Evolutionary conservation across 805 yeast species (phyloP).

Genomic region (Tetrapisispora pingtungensis): DNA sequence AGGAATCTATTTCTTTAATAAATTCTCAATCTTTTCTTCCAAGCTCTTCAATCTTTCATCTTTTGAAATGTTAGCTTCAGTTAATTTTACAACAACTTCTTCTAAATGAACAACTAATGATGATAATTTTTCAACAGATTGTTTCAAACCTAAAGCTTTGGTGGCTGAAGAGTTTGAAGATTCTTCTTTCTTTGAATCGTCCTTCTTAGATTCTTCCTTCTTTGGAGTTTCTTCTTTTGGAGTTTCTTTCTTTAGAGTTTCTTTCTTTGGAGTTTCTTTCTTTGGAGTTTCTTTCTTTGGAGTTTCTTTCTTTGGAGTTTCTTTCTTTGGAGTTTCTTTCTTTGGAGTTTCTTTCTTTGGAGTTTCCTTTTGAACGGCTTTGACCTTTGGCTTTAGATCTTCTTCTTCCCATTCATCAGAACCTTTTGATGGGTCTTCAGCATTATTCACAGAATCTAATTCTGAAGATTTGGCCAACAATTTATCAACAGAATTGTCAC

Average conservation of each 20-base stretch:
- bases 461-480: conserved; percentile 23
- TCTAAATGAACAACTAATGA: conserved; percentile 49
- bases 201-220: conserved; percentile 10
- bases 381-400: conserved; percentile 7
- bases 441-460: conserved; percentile 24
- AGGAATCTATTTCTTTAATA: conserved; percentile 27
- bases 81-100: conserved; percentile 40
- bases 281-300: conserved; percentile 9
- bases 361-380: conserved; percentile 8
- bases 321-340: conserved; percentile 7
- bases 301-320: conserved; percentile 8
- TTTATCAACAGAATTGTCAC: conserved; percentile 22
- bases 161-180: conserved; percentile 11
- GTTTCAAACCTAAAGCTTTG: conserved; percentile 57
- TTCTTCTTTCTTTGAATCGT: conserved; percentile 9
- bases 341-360: conserved; percentile 9
- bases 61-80: conserved; percentile 48
- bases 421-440: conserved; percentile 29
- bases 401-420: conserved; percentile 28
- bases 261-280: conserved; percentile 16
- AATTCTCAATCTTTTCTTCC: conserved; percentile 51
- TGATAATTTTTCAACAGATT: conserved; percentile 59
- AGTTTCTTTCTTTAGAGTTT: conserved; percentile 10
- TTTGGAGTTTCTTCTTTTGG: conserved; percentile 9
- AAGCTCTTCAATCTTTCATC: conserved; percentile 50